Evolutionary conservation across 2,329 filamentous ascomycete species (phyloP).

Genomic region (Chrysoporthe puriensis): DNA sequence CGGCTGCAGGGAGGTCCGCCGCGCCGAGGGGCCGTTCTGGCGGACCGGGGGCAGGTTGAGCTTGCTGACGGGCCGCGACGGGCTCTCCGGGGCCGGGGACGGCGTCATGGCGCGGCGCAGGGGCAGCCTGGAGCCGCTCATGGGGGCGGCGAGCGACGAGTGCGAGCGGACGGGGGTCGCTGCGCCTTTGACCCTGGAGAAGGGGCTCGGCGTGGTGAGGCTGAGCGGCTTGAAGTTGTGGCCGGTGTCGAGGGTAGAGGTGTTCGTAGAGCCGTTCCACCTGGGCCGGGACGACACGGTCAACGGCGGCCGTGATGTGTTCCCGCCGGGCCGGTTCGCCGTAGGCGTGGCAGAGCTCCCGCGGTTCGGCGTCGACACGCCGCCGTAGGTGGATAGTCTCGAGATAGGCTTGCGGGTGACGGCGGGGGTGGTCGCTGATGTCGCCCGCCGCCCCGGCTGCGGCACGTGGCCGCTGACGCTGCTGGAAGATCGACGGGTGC

Average conservation of each 20-base stretch:
- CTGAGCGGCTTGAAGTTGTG: conserved; percentile 69
- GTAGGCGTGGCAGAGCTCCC: conserved; percentile 56
- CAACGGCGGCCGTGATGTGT: conserved; percentile 49
- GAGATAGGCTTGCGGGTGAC: conserved; percentile 47
- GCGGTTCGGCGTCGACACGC: conserved; percentile 40
- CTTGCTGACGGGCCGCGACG: conserved; percentile 48
- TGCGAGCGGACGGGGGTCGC: conserved; percentile 41
- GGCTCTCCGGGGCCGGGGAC: conserved; percentile 51
- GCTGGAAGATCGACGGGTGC: conserved; percentile 49
- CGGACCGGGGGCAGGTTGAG: conserved; percentile 56
- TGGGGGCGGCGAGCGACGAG: conserved; percentile 42
- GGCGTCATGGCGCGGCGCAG: conserved; percentile 55
- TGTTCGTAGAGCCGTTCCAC: conserved; percentile 73
- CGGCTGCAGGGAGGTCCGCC: conserved; percentile 46
- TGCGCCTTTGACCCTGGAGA: conserved; percentile 50
- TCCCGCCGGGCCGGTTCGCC: conserved; percentile 39
- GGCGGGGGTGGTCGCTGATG: conserved; percentile 49
- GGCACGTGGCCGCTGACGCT: conserved; percentile 48
- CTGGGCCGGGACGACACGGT: conserved; percentile 63
- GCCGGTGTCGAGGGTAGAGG: conserved; percentile 64
- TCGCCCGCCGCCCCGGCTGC: conserved; percentile 50
- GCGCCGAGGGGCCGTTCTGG: conserved; percentile 43
- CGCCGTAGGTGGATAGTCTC: conserved; percentile 50
- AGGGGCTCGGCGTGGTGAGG: conserved; percentile 63
- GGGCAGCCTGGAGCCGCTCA: conserved; percentile 49